Conservation (phyloP, 139 green algal species). For the Tetraselmis chui region DNA sequence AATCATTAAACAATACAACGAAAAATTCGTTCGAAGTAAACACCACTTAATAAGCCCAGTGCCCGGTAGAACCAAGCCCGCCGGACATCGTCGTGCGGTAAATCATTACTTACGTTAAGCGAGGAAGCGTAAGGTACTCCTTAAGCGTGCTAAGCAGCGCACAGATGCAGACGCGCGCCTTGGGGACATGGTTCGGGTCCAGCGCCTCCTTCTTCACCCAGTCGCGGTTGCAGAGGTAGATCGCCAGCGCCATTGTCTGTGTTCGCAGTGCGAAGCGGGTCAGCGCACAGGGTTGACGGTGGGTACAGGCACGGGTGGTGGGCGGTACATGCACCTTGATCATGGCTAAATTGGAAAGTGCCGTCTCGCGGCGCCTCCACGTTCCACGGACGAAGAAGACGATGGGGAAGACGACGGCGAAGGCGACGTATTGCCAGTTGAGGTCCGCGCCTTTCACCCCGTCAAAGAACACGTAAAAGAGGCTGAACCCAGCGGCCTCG, state of each 20-base stretch:
- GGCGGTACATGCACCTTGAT: neutral
- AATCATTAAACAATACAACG: too few relatives aligned
- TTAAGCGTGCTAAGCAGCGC: neutral
- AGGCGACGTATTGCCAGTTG: constrained; percentile 4
- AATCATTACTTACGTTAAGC: neutral
- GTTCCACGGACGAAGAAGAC: neutral
- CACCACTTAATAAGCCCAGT: too few relatives aligned
- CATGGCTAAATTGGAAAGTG: neutral
- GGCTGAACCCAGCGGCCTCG: neutral
- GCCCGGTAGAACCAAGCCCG: too few relatives aligned
- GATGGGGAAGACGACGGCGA: constrained; percentile 6
- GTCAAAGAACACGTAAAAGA: constrained; percentile 4
- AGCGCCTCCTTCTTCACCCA: neutral
- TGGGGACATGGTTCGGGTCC: neutral
- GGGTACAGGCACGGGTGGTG: too few relatives aligned
- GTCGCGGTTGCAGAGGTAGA: constrained; percentile 3
- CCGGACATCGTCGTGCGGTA: too few relatives aligned
- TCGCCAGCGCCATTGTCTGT: neutral
- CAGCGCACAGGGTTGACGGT: neutral
- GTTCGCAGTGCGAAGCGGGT: too few relatives aligned
- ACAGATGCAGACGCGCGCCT: neutral
- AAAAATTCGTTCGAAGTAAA: too few relatives aligned
- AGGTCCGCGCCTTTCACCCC: neutral
- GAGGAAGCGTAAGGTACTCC: neutral
- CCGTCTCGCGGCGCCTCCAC: neutral